A percentile compares a stretch with the other conserved stretches of the same genome.
These are phyloP conservation scores for Melaleuca alternifolia DNA, from an alignment of 345 rosid species.

Conservation along the genomic window DNA sequence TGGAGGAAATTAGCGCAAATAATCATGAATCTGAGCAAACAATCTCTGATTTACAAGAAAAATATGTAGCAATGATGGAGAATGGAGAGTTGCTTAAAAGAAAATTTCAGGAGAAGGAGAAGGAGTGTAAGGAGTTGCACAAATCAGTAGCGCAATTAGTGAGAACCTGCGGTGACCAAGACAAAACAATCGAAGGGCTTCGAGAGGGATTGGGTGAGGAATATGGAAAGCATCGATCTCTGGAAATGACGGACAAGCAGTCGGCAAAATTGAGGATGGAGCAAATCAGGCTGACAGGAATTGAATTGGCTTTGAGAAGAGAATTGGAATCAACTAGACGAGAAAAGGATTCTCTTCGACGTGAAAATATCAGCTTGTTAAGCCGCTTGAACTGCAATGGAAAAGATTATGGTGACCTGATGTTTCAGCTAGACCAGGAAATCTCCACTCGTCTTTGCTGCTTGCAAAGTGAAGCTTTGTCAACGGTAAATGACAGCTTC, in stretches of 20 bases:
- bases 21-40: constrained; percentile 39
- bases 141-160: constrained; percentile 55
- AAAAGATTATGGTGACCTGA: constrained; percentile 37
- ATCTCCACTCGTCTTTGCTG: constrained; percentile 41
- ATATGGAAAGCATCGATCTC: constrained; percentile 28
- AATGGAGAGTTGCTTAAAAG: constrained; percentile 43
- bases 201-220: constrained; percentile 42
- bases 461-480: constrained; percentile 76
- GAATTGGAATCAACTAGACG: constrained; percentile 52
- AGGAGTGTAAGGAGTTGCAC: constrained; percentile 84
- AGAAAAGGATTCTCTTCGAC: constrained; percentile 73
- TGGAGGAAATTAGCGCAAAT: constrained; percentile 41
- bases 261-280: constrained; percentile 57
- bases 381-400: constrained; percentile 60
- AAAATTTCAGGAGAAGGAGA: constrained; percentile 74
- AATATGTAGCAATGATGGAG: constrained; percentile 36
- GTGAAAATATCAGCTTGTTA: constrained; percentile 71
- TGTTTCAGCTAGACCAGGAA: constrained; percentile 68
- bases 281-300: constrained; percentile 76
- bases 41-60: constrained; percentile 48
- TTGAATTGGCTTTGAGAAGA: constrained; percentile 70
- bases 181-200: constrained; percentile 78
- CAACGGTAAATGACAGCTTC: constrained; percentile 52
- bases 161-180: constrained; percentile 79
- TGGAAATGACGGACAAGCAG: constrained; percentile 32